A percentile compares a stretch with the other conserved stretches of the same genome.
These are phyloP conservation scores for Mangifera indica DNA, from an alignment of 345 rosid genomes.

Conservation along the genomic window DNA sequence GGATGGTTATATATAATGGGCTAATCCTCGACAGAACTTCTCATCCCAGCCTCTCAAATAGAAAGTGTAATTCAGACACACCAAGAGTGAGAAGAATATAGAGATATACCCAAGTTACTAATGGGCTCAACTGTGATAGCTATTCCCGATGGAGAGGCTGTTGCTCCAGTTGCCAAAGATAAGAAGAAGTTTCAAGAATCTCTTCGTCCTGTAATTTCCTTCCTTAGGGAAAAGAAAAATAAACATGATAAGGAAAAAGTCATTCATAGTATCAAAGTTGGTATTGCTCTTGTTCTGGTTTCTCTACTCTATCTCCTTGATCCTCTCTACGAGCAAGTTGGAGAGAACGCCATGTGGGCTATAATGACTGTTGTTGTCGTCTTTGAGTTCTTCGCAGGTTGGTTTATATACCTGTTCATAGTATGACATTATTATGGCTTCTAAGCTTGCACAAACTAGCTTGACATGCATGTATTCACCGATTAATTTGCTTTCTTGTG, in stretches of 20 bases:
- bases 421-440: too few species aligned
- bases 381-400: constrained; percentile 75
- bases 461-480: neutral
- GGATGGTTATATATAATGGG: constrained; percentile 22
- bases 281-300: constrained; percentile 57
- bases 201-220: constrained; percentile 12
- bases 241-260: constrained; percentile 30
- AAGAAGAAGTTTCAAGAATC: constrained; percentile 15
- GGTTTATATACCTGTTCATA: neutral
- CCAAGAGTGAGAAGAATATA: neutral
- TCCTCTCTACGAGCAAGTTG: constrained; percentile 52
- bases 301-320: constrained; percentile 59
- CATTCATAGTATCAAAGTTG: constrained; percentile 63
- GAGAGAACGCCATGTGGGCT: constrained; percentile 82
- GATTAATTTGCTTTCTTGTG: neutral
- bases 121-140: constrained; percentile 45
- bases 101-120: neutral
- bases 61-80: neutral
- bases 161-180: neutral
- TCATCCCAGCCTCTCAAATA: neutral
- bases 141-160: constrained; percentile 32
- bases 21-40: constrained; percentile 1
- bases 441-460: too few species aligned
- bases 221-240: constrained; percentile 21
- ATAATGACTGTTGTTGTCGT: constrained; percentile 76